Evolutionary conservation across 2,329 filamentous ascomycete genomes (phyloP).

Genomic region (Curvularia lunata): DNA sequence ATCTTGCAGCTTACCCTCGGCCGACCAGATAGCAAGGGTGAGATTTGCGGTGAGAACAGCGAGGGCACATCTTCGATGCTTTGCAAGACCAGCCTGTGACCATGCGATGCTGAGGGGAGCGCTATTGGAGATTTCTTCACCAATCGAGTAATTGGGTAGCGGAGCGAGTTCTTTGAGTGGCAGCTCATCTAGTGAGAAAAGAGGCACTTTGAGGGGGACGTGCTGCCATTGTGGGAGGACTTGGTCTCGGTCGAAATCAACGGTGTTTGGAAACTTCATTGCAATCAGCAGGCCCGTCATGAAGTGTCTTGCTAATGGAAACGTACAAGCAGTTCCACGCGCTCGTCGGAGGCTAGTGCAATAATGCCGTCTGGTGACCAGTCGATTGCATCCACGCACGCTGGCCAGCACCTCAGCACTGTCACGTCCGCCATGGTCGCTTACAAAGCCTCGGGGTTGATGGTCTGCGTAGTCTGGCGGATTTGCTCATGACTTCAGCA

Average conservation of each 20-base stretch:
- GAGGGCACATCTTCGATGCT: conserved; percentile 61
- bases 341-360: conserved; percentile 63
- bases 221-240: conserved; percentile 46
- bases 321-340: conserved; percentile 59
- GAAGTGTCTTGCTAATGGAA: background rate
- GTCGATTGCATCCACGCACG: conserved; percentile 59
- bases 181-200: conserved; percentile 60
- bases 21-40: conserved; percentile 63
- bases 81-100: conserved; percentile 63
- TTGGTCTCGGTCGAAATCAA: conserved; percentile 35
- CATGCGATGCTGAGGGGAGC: conserved; percentile 59
- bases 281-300: conserved; percentile 7
- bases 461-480: background rate
- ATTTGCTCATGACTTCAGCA: conserved; percentile 11
- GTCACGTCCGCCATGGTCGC: conserved; percentile 44
- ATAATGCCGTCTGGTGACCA: conserved; percentile 67
- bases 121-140: conserved; percentile 64
- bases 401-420: conserved; percentile 55
- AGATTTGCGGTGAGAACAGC: conserved; percentile 64
- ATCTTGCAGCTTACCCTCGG: conserved; percentile 51
- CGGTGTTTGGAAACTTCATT: conserved; percentile 44
- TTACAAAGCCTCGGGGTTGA: conserved; percentile 4
- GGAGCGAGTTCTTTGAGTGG: conserved; percentile 55
- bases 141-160: conserved; percentile 60
- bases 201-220: conserved; percentile 56